phyloP scores from a whole-genome alignment of 2,329 filamentous ascomycete genomes.

The Fusarium chuoi region DNA sequence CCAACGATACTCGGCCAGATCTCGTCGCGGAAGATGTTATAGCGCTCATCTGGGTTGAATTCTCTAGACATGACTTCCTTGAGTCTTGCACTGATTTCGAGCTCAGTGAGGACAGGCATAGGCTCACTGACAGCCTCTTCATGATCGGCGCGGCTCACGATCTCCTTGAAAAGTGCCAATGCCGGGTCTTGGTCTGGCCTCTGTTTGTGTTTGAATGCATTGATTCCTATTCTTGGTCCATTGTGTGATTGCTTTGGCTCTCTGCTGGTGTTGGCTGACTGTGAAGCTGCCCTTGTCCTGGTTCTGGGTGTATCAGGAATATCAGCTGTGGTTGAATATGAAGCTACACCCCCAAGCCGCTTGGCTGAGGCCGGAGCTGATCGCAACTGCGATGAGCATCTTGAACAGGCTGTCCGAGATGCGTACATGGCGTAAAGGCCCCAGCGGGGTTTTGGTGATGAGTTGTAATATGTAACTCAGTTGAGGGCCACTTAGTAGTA shows the following conservation, averaged over 20 bases:
- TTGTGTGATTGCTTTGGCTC: not conserved
- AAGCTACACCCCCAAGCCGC: constrained; percentile 33
- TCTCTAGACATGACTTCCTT: constrained; percentile 38
- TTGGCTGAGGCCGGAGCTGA: constrained; percentile 24
- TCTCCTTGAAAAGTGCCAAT: constrained; percentile 51
- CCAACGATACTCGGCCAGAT: constrained; percentile 47
- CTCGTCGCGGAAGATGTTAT: constrained; percentile 42
- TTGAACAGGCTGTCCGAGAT: constrained; percentile 49
- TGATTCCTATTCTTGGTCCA: not conserved
- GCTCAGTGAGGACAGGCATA: constrained; percentile 35
- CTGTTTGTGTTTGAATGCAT: constrained; percentile 4
- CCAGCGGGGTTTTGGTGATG: not conserved
- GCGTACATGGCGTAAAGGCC: constrained; percentile 47
- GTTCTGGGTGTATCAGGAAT: constrained; percentile 5
- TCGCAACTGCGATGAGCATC: constrained; percentile 48
- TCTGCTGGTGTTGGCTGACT: constrained; percentile 7
- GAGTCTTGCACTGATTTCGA: constrained; percentile 47
- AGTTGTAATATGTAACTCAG: constrained; percentile 15
- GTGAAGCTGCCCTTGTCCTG: constrained; percentile 6
- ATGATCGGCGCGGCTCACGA: constrained; percentile 41
- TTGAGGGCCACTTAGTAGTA: constrained; percentile 12
- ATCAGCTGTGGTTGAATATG: constrained; percentile 41
- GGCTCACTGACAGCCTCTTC: not conserved
- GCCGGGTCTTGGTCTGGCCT: constrained; percentile 38
- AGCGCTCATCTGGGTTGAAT: constrained; percentile 28